A percentile compares a stretch with the other conserved stretches of the same genome.
Evolutionary conservation across 2,329 filamentous ascomycete species (phyloP).

Genomic region (Dothideomycetes sp.): DNA sequence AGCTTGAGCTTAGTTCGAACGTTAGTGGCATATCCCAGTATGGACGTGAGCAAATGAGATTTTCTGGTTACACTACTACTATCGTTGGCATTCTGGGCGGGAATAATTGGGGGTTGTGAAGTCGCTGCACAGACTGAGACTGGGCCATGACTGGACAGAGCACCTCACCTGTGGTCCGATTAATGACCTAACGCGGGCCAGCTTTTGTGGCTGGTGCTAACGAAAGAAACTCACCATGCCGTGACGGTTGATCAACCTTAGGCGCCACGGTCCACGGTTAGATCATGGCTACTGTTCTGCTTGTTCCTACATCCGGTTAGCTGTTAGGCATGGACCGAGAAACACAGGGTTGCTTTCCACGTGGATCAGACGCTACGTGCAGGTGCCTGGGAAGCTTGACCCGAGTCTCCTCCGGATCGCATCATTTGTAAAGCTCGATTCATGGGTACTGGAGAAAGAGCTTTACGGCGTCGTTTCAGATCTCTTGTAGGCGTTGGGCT

Average conservation of each 20-base stretch:
- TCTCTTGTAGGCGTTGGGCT: no score
- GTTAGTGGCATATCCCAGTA: conserved; percentile 12
- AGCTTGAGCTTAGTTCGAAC: conserved; percentile 7
- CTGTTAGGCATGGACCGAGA: conserved; percentile 12
- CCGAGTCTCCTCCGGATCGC: background rate
- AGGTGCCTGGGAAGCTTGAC: background rate
- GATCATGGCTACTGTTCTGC: conserved; percentile 10
- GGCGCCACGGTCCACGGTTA: conserved; percentile 6
- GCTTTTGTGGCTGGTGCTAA: conserved; percentile 1
- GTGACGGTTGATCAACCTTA: conserved; percentile 11
- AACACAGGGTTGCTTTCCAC: conserved; percentile 7
- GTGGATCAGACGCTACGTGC: conserved; percentile 4
- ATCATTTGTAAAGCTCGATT: background rate
- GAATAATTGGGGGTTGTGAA: conserved; percentile 7
- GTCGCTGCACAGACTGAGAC: conserved; percentile 12
- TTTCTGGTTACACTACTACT: conserved; percentile 11
- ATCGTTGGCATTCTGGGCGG: conserved; percentile 9
- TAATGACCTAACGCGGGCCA: conserved; percentile 3
- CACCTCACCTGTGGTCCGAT: background rate
- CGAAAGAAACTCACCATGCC: background rate
- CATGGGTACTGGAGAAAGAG: background rate
- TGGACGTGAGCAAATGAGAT: conserved; percentile 6
- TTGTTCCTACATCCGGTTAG: background rate
- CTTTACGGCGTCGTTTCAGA: conserved; percentile 7
- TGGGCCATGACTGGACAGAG: background rate